Conservation (phyloP, 352 stramenopile species). For the Phytophthora colocasiae region DNA sequence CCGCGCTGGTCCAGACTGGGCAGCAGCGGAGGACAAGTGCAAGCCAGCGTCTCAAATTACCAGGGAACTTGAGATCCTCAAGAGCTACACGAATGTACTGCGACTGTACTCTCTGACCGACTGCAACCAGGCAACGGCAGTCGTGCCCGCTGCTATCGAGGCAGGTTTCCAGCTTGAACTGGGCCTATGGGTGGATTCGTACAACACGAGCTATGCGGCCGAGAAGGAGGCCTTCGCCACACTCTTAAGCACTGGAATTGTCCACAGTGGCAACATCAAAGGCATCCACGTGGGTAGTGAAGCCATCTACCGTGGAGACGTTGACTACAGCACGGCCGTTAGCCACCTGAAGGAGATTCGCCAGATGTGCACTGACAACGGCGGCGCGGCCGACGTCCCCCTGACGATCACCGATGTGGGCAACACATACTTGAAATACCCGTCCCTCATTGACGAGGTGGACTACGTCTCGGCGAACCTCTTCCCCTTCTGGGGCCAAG, state of each 20-base stretch:
- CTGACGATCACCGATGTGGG: constrained; percentile 16
- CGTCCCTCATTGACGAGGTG: constrained; percentile 55
- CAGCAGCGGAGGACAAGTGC: constrained; percentile 32
- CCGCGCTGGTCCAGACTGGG: constrained; percentile 56
- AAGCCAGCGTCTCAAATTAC: constrained; percentile 47
- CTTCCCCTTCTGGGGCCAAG: constrained; percentile 67
- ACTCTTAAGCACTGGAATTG: constrained; percentile 30
- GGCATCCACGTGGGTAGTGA: constrained; percentile 3
- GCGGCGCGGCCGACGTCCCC: constrained; percentile 36
- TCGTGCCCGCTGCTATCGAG: no score
- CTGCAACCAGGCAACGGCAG: no score
- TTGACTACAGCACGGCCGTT: background rate
- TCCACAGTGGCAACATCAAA: background rate
- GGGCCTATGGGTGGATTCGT: constrained; percentile 57
- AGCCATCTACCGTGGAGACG: constrained; percentile 2
- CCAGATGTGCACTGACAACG: constrained; percentile 37
- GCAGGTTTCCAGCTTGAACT: no score
- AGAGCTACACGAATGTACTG: constrained; percentile 48
- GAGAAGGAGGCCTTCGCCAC: constrained; percentile 45
- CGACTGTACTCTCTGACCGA: constrained; percentile 42
- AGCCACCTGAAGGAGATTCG: constrained; percentile 37
- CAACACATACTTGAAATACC: constrained; percentile 18
- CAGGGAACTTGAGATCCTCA: constrained; percentile 52
- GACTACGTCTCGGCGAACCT: constrained; percentile 77
- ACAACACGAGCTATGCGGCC: constrained; percentile 27